Conservation (phyloP, 2,329 filamentous ascomycete genomes). For the Kalaharituber pfeilii region DNA sequence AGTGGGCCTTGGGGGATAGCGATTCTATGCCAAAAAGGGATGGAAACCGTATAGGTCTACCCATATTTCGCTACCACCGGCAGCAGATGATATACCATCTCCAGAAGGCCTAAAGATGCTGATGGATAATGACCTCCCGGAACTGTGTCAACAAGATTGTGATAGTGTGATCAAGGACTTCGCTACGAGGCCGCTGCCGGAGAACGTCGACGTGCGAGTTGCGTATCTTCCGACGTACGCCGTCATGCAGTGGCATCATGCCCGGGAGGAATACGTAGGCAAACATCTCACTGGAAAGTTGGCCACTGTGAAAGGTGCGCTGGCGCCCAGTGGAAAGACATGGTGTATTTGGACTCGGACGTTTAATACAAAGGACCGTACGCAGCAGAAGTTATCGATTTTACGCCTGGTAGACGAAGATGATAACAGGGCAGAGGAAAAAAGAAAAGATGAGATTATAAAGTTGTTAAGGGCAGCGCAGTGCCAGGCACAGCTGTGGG, state of each 20-base stretch:
- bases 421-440: not conserved
- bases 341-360: conserved; percentile 6
- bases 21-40: conserved; percentile 16
- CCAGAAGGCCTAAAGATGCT: conserved; percentile 1
- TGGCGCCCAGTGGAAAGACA: conserved; percentile 8
- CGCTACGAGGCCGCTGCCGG: not conserved
- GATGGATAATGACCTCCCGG: conserved; percentile 8
- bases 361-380: conserved; percentile 1
- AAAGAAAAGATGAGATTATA: conserved; percentile 9
- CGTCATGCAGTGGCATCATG: conserved; percentile 15
- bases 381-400: conserved; percentile 10
- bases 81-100: not conserved
- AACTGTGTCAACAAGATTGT: conserved; percentile 12
- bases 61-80: conserved; percentile 14
- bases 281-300: not conserved
- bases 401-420: conserved; percentile 11
- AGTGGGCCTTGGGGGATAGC: not conserved
- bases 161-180: conserved; percentile 1
- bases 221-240: conserved; percentile 14
- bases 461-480: conserved; percentile 11
- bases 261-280: conserved; percentile 16
- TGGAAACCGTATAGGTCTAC: conserved; percentile 16
- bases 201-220: conserved; percentile 3
- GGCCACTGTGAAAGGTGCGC: conserved; percentile 10
- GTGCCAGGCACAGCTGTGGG: conserved; percentile 12